phyloP scores from a whole-genome alignment of 2,329 filamentous ascomycete species.

The Aureobasidium zeae region DNA sequence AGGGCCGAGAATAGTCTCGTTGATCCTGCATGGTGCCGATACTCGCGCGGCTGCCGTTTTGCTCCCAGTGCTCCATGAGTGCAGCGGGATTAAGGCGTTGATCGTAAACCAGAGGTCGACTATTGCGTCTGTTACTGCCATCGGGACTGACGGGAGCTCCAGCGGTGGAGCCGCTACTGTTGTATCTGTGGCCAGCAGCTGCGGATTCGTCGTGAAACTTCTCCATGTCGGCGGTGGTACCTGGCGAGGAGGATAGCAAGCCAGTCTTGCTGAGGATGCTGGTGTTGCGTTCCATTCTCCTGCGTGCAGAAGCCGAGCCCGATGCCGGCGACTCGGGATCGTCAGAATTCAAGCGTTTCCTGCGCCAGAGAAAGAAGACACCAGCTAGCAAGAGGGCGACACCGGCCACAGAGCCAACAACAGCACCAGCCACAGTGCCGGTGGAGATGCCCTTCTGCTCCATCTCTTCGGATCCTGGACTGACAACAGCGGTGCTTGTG shows the following conservation, averaged over 20 bases:
- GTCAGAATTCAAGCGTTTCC: slow-evolving; percentile 23
- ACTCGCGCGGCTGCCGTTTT: slow-evolving; percentile 39
- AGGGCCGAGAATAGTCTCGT: slow-evolving; percentile 38
- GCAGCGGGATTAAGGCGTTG: slow-evolving; percentile 41
- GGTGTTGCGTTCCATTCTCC: slow-evolving; percentile 30
- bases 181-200: slow-evolving; percentile 19
- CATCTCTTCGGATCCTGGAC: slow-evolving; percentile 19
- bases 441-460: slow-evolving; percentile 26
- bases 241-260: slow-evolving; percentile 29
- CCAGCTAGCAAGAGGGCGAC: slow-evolving; percentile 31
- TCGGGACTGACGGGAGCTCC: slow-evolving; percentile 24
- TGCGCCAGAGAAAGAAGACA: slow-evolving; percentile 33
- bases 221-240: slow-evolving; percentile 23
- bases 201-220: slow-evolving; percentile 22
- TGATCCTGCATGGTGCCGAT: slow-evolving; percentile 40
- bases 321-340: slow-evolving; percentile 13
- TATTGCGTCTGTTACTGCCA: slow-evolving; percentile 27
- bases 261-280: slow-evolving; percentile 42
- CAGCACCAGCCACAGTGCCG: slow-evolving; percentile 40
- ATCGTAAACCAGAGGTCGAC: slow-evolving; percentile 39
- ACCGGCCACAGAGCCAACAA: slow-evolving; percentile 34
- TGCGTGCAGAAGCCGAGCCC: slow-evolving; percentile 5
- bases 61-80: slow-evolving; percentile 34
- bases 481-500: slow-evolving; percentile 29
- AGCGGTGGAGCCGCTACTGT: slow-evolving; percentile 23